Evolutionary conservation across 331 rosid species (phyloP), one percentile per base, ranked within the genome.

Genomic region (Dryas integrifolia): DNA sequence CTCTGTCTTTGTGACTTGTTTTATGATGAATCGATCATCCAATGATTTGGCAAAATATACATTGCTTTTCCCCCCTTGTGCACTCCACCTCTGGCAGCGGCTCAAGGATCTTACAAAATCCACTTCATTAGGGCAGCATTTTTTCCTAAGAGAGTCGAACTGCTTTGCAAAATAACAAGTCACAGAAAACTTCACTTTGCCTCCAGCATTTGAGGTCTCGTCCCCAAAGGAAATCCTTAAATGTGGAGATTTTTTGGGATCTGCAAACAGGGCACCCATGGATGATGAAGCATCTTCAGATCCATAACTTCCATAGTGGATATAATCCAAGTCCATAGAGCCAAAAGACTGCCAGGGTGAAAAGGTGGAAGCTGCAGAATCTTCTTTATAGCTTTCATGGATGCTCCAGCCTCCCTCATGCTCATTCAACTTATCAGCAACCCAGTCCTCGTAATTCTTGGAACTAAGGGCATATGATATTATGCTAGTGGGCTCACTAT

Each of bases 41-140:
- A 92, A 76, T 6, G 99, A 89, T 86, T 88, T 95, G 64, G 99
- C 99, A 67, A 95, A 92, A 75, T 95, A 95, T 5, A 88, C 99
- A 74, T 92, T 95, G 83, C 99, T 95, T 84, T 92, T 95, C 57
- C 98, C 99, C 62, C 99, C 99, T 81, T 95, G 97, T 4, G 99
- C 99, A 57, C 92, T 87, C 98, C 99, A 95, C 80, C 88, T 77
- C 82, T 30, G 84, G 71, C 97, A 80, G 43, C 98, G 98, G 84
- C 97, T 89, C 85, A 95, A 75, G 56, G 98, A 95, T 56, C 98
- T 86, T 55, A 95, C 73, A 65, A 87, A 92, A 80, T 95, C 98
- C 51, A 87, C 89, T 82, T 85, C 93, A 39, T 67, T 86, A 2
- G 94, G 97, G 81, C 97, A 95, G 86, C 99, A 95, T 71, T 83